Evolutionary conservation across 495 filamentous ascomycete species (phyloP), one percentile per base, ranked within the genome.

Genomic region (Penicillium odoratum): DNA sequence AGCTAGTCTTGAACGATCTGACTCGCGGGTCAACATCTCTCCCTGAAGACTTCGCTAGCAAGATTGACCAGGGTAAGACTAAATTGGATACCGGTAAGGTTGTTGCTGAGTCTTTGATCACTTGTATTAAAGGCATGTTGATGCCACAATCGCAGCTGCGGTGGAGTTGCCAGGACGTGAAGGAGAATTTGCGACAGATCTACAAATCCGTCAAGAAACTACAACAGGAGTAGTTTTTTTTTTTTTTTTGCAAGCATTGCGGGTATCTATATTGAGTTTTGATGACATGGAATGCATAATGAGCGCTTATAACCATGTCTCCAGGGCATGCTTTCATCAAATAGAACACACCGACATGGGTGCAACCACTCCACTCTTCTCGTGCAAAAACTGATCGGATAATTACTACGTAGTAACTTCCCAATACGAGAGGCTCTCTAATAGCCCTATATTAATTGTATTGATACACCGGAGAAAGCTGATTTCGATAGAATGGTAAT

Each of bases 51-150:
- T 80, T 80, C 58, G 59, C 67, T 7, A 45, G 59, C 42, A 77
- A 75, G 49, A 45, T 80, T 26, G 72, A 80, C 33, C 59, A 63
- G 55, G 76, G 74, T 3, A 51, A 59, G 15, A 49, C 65, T 1
- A 53, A 47, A 7, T 28, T 81, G 29, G 62, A 61, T 7, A 64
- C 69, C 31, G 68, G 68, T 7, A 34, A 59, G 6, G 63, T 70
- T 15, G 67, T 80, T 1, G 72, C 71, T 1, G 70, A 79, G 4
- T 67, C 66, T 16, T 59, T 81, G 33, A 70, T 72, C 47, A 60
- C 28, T 10, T 80, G 79, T 16, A 77, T 81, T 18, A 61, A 63
- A 43, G 75, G 71, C 5, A 84, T 84, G 81, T 61, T 81, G 44
- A 65, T 75, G 16, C 71, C 73, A 5, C 65, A 73, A 29, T 69